Conservation (phyloP, 1,284 basidiomycete species). For the Ustilago crameri region DNA sequence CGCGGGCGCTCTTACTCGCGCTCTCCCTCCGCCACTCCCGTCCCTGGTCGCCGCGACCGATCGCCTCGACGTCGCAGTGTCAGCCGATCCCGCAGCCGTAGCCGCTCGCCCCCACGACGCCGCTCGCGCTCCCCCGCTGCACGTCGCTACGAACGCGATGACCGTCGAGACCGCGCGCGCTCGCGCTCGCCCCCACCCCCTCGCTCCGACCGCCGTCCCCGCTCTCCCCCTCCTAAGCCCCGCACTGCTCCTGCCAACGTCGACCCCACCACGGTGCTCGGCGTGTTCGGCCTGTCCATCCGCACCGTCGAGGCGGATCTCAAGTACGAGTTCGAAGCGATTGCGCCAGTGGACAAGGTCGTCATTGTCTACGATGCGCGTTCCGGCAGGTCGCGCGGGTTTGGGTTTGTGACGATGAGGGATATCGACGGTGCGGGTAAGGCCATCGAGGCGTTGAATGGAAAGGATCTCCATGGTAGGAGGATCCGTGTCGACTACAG, state of each 20-base stretch:
- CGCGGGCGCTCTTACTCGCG: slow-evolving; percentile 48
- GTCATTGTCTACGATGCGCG: slow-evolving; percentile 98
- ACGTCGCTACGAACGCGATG: slow-evolving; percentile 31
- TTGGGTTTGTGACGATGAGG: slow-evolving; percentile 96
- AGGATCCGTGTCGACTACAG: slow-evolving; percentile 97
- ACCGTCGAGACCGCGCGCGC: slow-evolving; percentile 35
- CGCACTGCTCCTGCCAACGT: slow-evolving; percentile 68
- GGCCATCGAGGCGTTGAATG: slow-evolving; percentile 91
- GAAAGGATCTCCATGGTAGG: slow-evolving; percentile 93
- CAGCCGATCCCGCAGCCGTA: slow-evolving; percentile 23
- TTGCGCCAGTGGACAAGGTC: slow-evolving; percentile 87
- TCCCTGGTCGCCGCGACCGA: slow-evolving; percentile 29
- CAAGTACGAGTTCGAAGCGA: slow-evolving; percentile 89
- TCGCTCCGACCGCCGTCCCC: slow-evolving; percentile 32
- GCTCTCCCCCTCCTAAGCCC: slow-evolving; percentile 43
- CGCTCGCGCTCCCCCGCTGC: slow-evolving; percentile 44
- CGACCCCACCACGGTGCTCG: slow-evolving; percentile 87
- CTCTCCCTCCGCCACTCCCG: slow-evolving; percentile 42
- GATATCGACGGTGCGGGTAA: slow-evolving; percentile 84
- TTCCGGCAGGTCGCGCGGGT: slow-evolving; percentile 95
- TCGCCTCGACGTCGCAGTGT: slow-evolving; percentile 13
- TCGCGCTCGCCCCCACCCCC: slow-evolving; percentile 25
- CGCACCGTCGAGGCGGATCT: slow-evolving; percentile 92
- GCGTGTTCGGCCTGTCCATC: slow-evolving; percentile 95
- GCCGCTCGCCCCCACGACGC: slow-evolving; percentile 26